Conservation (phyloP, 306 rosid genomes). For the Glycyrrhiza uralensis region DNA sequence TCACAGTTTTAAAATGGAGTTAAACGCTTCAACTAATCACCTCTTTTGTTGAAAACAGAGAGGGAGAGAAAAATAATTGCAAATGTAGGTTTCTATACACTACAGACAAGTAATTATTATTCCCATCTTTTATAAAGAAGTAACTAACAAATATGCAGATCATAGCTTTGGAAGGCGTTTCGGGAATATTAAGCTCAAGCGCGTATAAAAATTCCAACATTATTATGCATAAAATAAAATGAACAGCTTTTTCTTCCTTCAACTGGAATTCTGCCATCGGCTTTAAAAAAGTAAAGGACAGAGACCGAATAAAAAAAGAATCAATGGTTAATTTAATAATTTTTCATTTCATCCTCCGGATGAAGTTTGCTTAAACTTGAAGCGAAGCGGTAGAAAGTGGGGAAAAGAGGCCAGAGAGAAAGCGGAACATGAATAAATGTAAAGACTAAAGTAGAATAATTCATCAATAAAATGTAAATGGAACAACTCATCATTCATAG, state of each 20-base stretch:
- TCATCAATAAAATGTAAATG: neutral
- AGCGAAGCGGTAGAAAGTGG: neutral
- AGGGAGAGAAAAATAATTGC: too few species aligned
- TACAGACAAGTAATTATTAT: too few species aligned
- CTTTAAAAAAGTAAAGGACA: neutral
- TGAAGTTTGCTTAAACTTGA: slow-evolving; percentile 10
- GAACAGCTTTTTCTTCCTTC: slow-evolving; percentile 18
- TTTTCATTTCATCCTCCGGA: neutral
- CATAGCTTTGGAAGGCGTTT: neutral
- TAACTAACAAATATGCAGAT: neutral
- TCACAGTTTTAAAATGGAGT: neutral
- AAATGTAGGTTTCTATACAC: too few species aligned
- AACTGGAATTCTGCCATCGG: neutral
- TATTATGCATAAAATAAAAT: too few species aligned
- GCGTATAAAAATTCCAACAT: too few species aligned
- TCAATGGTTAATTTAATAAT: neutral
- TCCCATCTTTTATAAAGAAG: neutral
- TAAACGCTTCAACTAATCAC: neutral
- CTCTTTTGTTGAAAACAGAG: neutral
- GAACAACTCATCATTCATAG: neutral
- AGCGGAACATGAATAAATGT: neutral
- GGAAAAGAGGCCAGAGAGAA: neutral
- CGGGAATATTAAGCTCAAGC: neutral
- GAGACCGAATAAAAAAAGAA: neutral
- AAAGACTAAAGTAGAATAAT: neutral